Evolutionary conservation across 2,329 filamentous ascomycete genomes (phyloP), one percentile per base, ranked within the genome.

Genomic region (Claviceps sp.): DNA sequence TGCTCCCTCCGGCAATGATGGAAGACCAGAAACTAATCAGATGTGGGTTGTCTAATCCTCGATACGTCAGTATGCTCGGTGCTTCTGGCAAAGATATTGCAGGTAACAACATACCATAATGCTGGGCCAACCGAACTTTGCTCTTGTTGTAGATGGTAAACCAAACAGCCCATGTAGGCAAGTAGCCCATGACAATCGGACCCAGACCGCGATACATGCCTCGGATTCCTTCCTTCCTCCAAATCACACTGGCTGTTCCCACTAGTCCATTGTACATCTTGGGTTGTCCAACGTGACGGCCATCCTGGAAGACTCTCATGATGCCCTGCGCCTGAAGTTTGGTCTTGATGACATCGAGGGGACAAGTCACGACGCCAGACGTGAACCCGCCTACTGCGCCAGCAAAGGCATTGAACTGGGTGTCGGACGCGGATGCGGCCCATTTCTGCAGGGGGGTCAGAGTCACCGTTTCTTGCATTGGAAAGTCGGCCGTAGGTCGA

Each of bases 101-200:
- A 17, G 17, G 26, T 22, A 37, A 14, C 10, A 24, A 50, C 66
- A 42, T 71, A 86, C 83, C 78, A 62, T 84, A 78, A 56, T 82
- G 73, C 50, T 83, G 74, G 58, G 80, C 80, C 65, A 90, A 78
- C 61, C 80, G 83, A 50, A 80, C 79, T 67, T 94, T 93, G 62
- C 87, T 87, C 64, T 85, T 85, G 67, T 96, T 93, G 69, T 98
- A 98, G 40, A 97, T 87, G 22, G 89, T 94, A 69, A 98, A 88
- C 77, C 94, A 98, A 50, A 98, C 91, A 24, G 91, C 93, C 93
- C 93, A 98, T 0, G 93, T 98, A 4, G 93, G 93, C 55, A 98
- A 72, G 68, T 98, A 98, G 13, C 93, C 93, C 64, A 98, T 72
- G 60, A 98, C 81, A 73, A 98, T 96, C 17, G 93, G 93, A 0